Evolutionary conservation across 306 rosid genomes (phyloP).

Genomic region (Fragaria iinumae): DNA sequence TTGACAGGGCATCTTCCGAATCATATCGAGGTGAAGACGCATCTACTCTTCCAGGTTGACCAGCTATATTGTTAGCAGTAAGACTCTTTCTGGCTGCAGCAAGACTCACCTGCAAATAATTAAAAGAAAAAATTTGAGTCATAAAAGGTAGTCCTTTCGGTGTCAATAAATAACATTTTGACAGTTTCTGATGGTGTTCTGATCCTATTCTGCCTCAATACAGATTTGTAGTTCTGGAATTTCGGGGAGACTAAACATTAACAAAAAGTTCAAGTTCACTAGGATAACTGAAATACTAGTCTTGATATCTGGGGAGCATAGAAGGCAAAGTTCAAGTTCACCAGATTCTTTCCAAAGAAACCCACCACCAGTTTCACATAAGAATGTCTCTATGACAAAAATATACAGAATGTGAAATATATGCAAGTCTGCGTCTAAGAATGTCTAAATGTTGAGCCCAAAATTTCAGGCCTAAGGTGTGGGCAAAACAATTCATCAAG

Average conservation of each 20-base stretch:
- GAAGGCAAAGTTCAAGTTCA: not conserved
- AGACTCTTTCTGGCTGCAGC: conserved; percentile 86
- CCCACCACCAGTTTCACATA: not conserved
- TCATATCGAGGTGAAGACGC: conserved; percentile 48
- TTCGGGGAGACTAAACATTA: not conserved
- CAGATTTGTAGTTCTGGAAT: not conserved
- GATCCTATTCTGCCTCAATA: not conserved
- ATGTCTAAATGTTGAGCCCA: not conserved
- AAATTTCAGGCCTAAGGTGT: not conserved
- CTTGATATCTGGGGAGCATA: not conserved
- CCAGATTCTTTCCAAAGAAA: conserved; percentile 8
- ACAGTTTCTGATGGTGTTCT: not conserved
- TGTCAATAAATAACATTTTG: not conserved
- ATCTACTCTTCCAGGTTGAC: conserved; percentile 50
- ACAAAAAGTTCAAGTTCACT: not conserved
- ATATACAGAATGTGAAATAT: not conserved
- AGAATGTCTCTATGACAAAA: not conserved
- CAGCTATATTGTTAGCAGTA: conserved; percentile 39
- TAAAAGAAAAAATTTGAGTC: conserved; percentile 26
- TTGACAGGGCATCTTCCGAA: conserved; percentile 66
- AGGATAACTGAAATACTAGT: not conserved
- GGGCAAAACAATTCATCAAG: not conserved
- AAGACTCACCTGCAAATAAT: conserved; percentile 76
- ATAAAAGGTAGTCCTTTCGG: not conserved
- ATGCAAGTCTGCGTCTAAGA: not conserved